Percentiles rank a stretch among this genome's conserved stretches.
phyloP scores from a whole-genome alignment of 1,139 yeast genomes.

The Pichia sp. region DNA sequence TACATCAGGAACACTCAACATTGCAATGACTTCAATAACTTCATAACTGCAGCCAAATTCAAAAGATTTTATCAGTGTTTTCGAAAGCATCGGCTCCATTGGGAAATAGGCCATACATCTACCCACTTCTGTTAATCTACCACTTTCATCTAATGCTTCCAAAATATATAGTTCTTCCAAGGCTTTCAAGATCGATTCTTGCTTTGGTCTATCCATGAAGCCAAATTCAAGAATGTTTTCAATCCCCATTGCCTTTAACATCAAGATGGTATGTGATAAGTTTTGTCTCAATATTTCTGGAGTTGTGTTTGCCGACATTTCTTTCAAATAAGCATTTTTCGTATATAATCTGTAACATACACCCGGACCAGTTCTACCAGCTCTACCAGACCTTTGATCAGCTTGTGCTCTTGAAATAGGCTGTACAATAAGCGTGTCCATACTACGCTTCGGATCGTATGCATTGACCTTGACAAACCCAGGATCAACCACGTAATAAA shows the following conservation, averaged over 20 bases:
- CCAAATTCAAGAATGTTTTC: conserved; percentile 72
- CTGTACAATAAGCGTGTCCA: conserved; percentile 65
- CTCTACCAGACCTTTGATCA: conserved; percentile 75
- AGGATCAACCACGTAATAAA: conserved; percentile 69
- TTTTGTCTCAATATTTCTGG: conserved; percentile 96
- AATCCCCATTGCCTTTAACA: conserved; percentile 95
- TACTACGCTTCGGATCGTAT: conserved; percentile 66
- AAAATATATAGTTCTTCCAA: conserved; percentile 76
- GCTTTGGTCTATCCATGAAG: conserved; percentile 93
- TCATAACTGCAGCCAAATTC: conserved; percentile 77
- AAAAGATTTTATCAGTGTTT: conserved; percentile 67
- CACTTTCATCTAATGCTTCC: conserved; percentile 76
- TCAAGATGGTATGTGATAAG: conserved; percentile 71
- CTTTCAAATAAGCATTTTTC: conserved; percentile 55
- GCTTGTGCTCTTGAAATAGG: conserved; percentile 84
- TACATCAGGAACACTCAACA: conserved; percentile 83
- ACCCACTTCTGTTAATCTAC: conserved; percentile 68
- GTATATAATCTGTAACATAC: conserved; percentile 71
- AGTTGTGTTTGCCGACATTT: conserved; percentile 76
- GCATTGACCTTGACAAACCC: conserved; percentile 77
- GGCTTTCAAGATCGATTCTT: conserved; percentile 66
- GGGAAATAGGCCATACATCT: conserved; percentile 87
- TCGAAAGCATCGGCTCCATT: conserved; percentile 88
- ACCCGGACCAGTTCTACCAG: conserved; percentile 85
- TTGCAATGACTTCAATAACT: conserved; percentile 75